phyloP scores from a whole-genome alignment of 176 grass and related monocot species.

The Triticum urartu region DNA sequence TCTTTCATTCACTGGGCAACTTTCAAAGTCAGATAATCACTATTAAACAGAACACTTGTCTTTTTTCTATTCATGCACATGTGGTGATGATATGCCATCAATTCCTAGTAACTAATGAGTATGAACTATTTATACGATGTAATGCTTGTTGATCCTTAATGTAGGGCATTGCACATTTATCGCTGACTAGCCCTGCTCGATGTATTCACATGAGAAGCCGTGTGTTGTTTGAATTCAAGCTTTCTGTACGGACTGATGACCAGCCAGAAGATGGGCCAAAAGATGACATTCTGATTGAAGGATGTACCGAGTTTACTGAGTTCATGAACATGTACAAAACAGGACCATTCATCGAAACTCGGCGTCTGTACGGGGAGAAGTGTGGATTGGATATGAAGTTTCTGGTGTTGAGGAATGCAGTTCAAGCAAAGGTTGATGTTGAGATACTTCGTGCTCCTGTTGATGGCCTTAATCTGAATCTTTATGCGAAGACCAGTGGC shows the following conservation, averaged over 20 bases:
- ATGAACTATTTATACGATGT: background rate
- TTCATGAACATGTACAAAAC: background rate
- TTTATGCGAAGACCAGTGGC: slow-evolving; percentile 31
- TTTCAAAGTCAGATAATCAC: background rate
- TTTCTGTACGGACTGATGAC: background rate
- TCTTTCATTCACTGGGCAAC: background rate
- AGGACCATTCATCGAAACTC: background rate
- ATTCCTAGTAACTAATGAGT: background rate
- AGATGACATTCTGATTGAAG: slow-evolving; percentile 26
- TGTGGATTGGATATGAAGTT: slow-evolving; percentile 35
- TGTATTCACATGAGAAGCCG: slow-evolving; percentile 8
- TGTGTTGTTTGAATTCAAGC: slow-evolving; percentile 28
- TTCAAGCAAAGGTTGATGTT: slow-evolving; percentile 22
- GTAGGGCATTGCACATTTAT: slow-evolving; percentile 13
- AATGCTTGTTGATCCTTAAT: background rate
- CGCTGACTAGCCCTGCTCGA: slow-evolving; percentile 16
- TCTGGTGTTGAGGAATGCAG: background rate
- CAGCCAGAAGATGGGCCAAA: background rate
- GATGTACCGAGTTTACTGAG: slow-evolving; percentile 4
- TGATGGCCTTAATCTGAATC: slow-evolving; percentile 4
- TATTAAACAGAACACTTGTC: background rate
- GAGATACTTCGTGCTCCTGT: slow-evolving; percentile 18
- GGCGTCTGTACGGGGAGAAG: slow-evolving; percentile 1
- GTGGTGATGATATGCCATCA: background rate
- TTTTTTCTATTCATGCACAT: background rate